A percentile compares a stretch with the other conserved stretches of the same genome.
phyloP scores from a whole-genome alignment of 2,329 filamentous ascomycete genomes.

The Verticillium tricorpus region DNA sequence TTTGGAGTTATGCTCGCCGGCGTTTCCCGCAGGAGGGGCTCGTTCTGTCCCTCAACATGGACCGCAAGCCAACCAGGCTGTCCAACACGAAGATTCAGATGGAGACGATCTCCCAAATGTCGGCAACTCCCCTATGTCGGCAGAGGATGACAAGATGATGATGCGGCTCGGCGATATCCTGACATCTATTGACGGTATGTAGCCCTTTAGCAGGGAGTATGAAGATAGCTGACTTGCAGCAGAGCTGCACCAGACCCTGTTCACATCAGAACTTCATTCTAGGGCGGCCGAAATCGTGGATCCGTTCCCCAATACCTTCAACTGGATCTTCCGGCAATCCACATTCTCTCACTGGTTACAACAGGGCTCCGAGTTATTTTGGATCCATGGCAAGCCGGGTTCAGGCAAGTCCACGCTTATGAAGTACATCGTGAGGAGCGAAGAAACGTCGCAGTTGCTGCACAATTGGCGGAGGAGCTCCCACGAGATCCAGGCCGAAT shows the following conservation, averaged over 20 bases:
- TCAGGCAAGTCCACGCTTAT: constrained; percentile 43
- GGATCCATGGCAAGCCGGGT: constrained; percentile 37
- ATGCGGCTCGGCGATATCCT: background rate
- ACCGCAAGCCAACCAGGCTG: no score
- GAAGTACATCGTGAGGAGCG: constrained; percentile 25
- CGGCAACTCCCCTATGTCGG: background rate
- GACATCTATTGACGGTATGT: background rate
- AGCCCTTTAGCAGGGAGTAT: background rate
- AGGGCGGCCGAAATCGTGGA: background rate
- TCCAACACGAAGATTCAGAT: no score
- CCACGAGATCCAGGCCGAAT: background rate
- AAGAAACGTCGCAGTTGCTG: background rate
- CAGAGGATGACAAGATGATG: background rate
- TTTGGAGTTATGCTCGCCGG: background rate
- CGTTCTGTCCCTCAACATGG: no score
- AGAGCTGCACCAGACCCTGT: background rate
- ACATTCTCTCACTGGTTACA: constrained; percentile 22
- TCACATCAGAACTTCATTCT: background rate
- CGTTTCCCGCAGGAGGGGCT: no score
- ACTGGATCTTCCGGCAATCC: constrained; percentile 28
- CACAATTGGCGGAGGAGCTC: background rate
- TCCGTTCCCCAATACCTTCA: constrained; percentile 20
- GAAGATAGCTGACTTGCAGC: background rate
- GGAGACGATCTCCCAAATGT: no score
- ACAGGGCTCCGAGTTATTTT: constrained; percentile 21